A percentile compares a stretch with the other conserved stretches of the same genome.
Evolutionary conservation across 441 rosid genomes (phyloP).

Genomic region (Populus hybrid): DNA sequence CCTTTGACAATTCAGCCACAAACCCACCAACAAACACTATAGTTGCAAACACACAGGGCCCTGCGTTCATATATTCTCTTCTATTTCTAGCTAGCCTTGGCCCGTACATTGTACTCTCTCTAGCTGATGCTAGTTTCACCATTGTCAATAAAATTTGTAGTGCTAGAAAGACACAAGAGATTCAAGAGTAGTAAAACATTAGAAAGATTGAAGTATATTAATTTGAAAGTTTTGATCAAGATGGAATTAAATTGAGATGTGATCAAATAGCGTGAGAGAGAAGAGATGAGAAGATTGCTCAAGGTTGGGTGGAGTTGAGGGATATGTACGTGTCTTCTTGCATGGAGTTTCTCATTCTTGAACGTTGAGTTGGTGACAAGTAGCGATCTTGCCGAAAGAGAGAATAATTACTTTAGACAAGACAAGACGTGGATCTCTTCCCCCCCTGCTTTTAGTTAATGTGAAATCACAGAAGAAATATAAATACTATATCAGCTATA

Average conservation of each 20-base stretch:
- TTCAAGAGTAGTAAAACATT: too few species aligned
- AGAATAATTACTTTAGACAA: neutral
- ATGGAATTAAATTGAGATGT: neutral
- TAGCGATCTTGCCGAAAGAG: neutral
- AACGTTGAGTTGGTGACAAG: constrained; percentile 12
- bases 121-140: constrained; percentile 87
- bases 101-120: constrained; percentile 70
- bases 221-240: neutral
- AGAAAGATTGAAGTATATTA: neutral
- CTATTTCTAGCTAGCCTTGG: constrained; percentile 46
- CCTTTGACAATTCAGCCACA: constrained; percentile 36
- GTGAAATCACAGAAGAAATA: too few species aligned
- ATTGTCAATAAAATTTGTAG: constrained; percentile 15
- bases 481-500: too few species aligned
- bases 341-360: constrained; percentile 36
- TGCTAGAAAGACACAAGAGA: neutral
- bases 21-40: constrained; percentile 56
- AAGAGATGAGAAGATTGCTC: neutral
- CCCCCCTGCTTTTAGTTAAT: too few species aligned
- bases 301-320: neutral
- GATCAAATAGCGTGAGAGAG: neutral
- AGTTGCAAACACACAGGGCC: constrained; percentile 60
- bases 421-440: neutral
- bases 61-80: constrained; percentile 72
- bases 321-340: constrained; percentile 46